These are phyloP conservation scores for Aphanomyces invadans DNA, from an alignment of 352 stramenopile species.

Conservation along the genomic window DNA sequence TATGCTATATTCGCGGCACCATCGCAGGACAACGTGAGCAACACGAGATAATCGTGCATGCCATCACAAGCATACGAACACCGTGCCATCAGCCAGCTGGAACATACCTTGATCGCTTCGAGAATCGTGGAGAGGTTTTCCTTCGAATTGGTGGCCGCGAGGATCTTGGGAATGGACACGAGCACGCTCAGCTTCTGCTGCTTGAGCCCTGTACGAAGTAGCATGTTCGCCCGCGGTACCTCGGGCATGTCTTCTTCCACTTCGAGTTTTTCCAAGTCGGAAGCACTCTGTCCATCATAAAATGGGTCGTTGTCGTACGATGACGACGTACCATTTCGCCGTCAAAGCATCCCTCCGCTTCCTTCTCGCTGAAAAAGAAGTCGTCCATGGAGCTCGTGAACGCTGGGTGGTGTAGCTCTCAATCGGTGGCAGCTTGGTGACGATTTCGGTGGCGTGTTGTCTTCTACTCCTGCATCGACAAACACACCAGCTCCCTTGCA, in stretches of 20 bases:
- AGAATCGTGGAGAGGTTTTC: conserved; percentile 49
- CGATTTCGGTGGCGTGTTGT: not conserved
- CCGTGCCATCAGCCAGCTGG: too few relatives aligned
- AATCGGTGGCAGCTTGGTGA: not conserved
- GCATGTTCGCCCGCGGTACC: conserved; percentile 67
- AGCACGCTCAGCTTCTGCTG: conserved; percentile 78
- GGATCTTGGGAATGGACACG: conserved; percentile 53
- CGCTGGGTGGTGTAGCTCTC: not conserved
- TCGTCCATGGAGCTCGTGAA: conserved; percentile 49
- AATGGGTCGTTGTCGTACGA: too few relatives aligned
- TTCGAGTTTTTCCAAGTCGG: conserved; percentile 79
- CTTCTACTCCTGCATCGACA: conserved; percentile 4
- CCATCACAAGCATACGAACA: too few relatives aligned
- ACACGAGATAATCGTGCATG: too few relatives aligned
- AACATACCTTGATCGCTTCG: conserved; percentile 63
- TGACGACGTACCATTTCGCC: conserved; percentile 50
- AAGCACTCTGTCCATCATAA: conserved; percentile 46
- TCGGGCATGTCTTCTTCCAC: conserved; percentile 76
- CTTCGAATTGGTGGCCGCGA: conserved; percentile 69
- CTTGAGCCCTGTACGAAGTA: conserved; percentile 65
- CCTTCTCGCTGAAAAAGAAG: conserved; percentile 76
- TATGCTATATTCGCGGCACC: too few relatives aligned
- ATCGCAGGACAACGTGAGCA: too few relatives aligned
- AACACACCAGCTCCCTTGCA: not conserved
- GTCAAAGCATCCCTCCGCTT: conserved; percentile 72